Percentiles rank a stretch among this genome's conserved stretches.
Conservation (phyloP, 805 yeast genomes). For the Wickerhamiella vanderwaltii region DNA sequence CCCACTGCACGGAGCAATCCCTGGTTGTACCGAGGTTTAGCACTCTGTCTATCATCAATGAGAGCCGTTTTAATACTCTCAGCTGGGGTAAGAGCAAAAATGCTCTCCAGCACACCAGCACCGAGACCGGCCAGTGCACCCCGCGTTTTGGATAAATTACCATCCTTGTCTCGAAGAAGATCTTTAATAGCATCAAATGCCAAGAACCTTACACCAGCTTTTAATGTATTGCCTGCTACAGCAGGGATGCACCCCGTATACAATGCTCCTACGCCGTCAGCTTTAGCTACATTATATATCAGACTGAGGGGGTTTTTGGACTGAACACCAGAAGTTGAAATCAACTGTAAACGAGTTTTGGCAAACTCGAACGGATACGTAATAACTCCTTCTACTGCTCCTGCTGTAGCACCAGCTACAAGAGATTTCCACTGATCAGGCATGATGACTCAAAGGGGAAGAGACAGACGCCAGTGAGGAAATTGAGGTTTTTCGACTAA, state of each 20-base stretch:
- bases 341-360: slow-evolving; percentile 80
- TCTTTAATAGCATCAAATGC: slow-evolving; percentile 85
- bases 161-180: slow-evolving; percentile 65
- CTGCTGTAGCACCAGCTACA: slow-evolving; percentile 37
- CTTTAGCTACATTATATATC: slow-evolving; percentile 58
- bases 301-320: slow-evolving; percentile 77
- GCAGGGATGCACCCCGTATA: slow-evolving; percentile 96
- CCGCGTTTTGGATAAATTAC: slow-evolving; percentile 76
- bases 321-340: slow-evolving; percentile 26
- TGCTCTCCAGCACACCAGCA: slow-evolving; percentile 86
- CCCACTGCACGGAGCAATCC: slow-evolving; percentile 52
- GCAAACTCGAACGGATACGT: slow-evolving; percentile 98
- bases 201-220: slow-evolving; percentile 88
- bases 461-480: not conserved
- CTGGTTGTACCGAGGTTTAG: slow-evolving; percentile 55
- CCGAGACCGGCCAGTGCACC: slow-evolving; percentile 97
- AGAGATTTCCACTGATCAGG: slow-evolving; percentile 28
- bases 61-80: slow-evolving; percentile 93
- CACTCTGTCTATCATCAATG: slow-evolving; percentile 79
- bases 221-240: slow-evolving; percentile 89
- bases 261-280: slow-evolving; percentile 66
- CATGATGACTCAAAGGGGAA: slow-evolving; percentile 8
- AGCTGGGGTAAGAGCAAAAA: slow-evolving; percentile 90
- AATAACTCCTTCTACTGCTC: slow-evolving; percentile 59
- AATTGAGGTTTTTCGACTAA: too few relatives aligned